These are phyloP conservation scores for Cunninghamia lanceolata DNA, from an alignment of 75 land plant species.

Conservation along the genomic window DNA sequence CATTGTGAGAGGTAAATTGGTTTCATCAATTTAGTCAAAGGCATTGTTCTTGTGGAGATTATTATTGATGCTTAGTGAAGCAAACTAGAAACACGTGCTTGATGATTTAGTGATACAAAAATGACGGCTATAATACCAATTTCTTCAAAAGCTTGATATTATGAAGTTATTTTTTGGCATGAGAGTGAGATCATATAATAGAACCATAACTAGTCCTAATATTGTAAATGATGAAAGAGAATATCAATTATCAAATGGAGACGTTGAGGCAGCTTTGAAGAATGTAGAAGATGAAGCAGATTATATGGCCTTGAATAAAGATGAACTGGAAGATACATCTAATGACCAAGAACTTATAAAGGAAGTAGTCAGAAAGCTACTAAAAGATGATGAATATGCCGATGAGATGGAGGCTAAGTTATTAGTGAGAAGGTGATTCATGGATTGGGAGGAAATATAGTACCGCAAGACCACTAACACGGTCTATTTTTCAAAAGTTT, in stretches of 20 bases:
- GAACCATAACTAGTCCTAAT: not conserved
- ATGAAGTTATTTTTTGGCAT: constrained; percentile 80
- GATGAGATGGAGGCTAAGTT: constrained; percentile 53
- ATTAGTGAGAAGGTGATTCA: no score
- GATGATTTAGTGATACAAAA: no score
- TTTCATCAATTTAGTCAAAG: no score
- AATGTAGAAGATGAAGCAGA: constrained; percentile 94
- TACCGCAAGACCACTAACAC: no score
- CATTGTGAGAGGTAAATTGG: no score
- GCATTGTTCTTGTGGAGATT: no score
- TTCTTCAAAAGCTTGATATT: constrained; percentile 89
- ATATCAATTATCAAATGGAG: constrained; percentile 52
- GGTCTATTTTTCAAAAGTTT: no score
- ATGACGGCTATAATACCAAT: no score
- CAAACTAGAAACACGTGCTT: no score
- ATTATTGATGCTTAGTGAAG: no score
- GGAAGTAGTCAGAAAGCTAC: constrained; percentile 50
- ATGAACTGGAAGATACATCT: constrained; percentile 86
- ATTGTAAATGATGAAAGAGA: constrained; percentile 6
- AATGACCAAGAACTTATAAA: constrained; percentile 90
- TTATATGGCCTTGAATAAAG: constrained; percentile 96
- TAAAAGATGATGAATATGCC: constrained; percentile 75
- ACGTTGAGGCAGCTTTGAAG: constrained; percentile 88
- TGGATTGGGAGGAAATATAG: no score
- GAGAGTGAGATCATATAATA: constrained; percentile 2